phyloP scores from a whole-genome alignment of 345 rosid species.

The Aegle marmelos region DNA sequence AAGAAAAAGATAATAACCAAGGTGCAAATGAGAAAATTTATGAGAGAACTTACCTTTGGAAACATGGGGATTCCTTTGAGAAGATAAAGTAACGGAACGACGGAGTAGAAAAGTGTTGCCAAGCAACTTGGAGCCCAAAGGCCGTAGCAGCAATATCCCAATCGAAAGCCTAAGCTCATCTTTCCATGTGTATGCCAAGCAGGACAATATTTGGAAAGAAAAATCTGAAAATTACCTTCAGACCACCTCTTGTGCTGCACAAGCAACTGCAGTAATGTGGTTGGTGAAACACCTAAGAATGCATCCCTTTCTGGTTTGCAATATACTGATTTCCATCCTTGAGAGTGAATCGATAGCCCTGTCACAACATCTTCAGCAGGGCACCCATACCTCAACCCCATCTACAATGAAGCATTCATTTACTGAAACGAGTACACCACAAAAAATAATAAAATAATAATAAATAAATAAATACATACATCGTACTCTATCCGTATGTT shows the following conservation, averaged over 20 bases:
- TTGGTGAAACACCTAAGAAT: constrained; percentile 60
- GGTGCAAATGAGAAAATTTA: no score
- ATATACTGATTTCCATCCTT: constrained; percentile 74
- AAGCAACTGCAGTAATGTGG: constrained; percentile 51
- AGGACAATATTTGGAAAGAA: constrained; percentile 59
- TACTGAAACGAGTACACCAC: background rate
- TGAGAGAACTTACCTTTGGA: constrained; percentile 27
- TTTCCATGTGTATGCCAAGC: constrained; percentile 43
- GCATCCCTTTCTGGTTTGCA: constrained; percentile 48
- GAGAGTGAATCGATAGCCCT: constrained; percentile 63
- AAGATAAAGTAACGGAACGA: constrained; percentile 29
- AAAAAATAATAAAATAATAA: no score
- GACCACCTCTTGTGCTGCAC: constrained; percentile 83
- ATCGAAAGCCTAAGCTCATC: constrained; percentile 42
- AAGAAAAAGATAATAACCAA: background rate
- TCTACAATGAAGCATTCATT: constrained; percentile 34
- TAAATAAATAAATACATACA: background rate
- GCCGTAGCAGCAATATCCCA: constrained; percentile 41
- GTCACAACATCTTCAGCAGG: constrained; percentile 81
- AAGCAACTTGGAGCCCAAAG: constrained; percentile 48
- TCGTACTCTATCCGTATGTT: background rate
- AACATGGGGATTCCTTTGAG: constrained; percentile 36
- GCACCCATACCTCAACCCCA: constrained; percentile 68
- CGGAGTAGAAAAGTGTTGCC: constrained; percentile 25
- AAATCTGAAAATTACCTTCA: constrained; percentile 67